Evolutionary conservation across 2,329 filamentous ascomycete species (phyloP).

Genomic region (Apiospora arundinis): DNA sequence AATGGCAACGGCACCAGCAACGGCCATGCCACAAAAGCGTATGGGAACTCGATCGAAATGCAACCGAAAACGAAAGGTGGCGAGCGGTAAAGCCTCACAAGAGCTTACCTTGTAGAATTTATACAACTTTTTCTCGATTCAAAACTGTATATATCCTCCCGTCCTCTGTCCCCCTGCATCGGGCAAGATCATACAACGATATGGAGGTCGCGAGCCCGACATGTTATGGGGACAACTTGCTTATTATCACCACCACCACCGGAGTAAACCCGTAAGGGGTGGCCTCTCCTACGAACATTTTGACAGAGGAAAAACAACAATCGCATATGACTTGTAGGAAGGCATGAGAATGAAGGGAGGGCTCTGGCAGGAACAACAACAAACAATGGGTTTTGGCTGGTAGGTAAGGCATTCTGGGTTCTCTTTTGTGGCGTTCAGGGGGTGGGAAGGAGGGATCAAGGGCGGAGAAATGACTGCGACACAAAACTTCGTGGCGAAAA

Average conservation of each 20-base stretch:
- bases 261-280: not conserved
- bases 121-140: constrained; percentile 17
- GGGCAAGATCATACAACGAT: not conserved
- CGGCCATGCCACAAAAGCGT: constrained; percentile 46
- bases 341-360: constrained; percentile 10
- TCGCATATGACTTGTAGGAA: constrained; percentile 18
- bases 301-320: not conserved
- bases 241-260: not conserved
- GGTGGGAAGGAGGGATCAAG: not conserved
- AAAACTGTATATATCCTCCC: constrained; percentile 20
- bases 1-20: constrained; percentile 44
- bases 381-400: constrained; percentile 11
- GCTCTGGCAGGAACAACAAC: not conserved
- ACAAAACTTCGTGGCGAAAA: not conserved
- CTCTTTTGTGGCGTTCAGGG: constrained; percentile 6
- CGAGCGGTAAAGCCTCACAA: constrained; percentile 26
- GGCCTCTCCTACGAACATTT: constrained; percentile 18
- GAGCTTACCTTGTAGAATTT: constrained; percentile 17
- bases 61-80: constrained; percentile 49
- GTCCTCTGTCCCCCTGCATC: not conserved
- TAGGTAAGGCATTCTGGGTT: not conserved
- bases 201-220: not conserved
- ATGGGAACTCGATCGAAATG: constrained; percentile 56
- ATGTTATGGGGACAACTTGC: not conserved
- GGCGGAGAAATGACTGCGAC: constrained; percentile 1